Evolutionary conservation across 495 filamentous ascomycete species (phyloP).

Genomic region (Darksidea phi): DNA sequence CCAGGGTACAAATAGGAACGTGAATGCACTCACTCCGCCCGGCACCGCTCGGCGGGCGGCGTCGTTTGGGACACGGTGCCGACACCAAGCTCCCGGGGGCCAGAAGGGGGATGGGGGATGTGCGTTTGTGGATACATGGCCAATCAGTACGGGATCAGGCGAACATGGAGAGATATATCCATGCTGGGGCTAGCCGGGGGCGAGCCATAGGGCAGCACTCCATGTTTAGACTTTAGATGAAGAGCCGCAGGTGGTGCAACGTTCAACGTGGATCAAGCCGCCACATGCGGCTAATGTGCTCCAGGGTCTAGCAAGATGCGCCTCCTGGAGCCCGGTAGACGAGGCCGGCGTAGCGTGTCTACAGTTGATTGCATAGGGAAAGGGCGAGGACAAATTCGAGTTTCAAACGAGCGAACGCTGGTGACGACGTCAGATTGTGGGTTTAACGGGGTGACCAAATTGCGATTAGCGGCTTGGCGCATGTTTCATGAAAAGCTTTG

Average conservation of each 20-base stretch:
- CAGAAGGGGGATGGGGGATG: conserved; percentile 6
- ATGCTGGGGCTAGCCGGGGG: conserved; percentile 12
- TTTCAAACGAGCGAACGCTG: conserved; percentile 9
- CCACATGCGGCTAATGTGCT: neutral
- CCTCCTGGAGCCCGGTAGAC: neutral
- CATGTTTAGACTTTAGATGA: conserved; percentile 1
- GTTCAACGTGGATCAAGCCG: neutral
- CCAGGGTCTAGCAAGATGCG: neutral
- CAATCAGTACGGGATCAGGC: conserved; percentile 16
- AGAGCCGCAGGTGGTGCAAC: conserved; percentile 18
- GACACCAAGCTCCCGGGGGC: conserved; percentile 11
- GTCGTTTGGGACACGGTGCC: conserved; percentile 27
- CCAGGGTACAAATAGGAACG: conserved; percentile 22
- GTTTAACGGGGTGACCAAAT: neutral
- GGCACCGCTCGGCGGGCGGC: conserved; percentile 24
- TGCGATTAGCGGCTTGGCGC: conserved; percentile 7
- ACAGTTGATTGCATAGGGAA: conserved; percentile 8
- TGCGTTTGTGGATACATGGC: conserved; percentile 4
- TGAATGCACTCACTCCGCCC: neutral
- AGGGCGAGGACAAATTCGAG: neutral
- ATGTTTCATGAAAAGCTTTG: conserved; percentile 17
- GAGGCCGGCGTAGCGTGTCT: conserved; percentile 3
- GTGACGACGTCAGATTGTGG: conserved; percentile 20
- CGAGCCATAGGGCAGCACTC: conserved; percentile 12
- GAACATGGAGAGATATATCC: conserved; percentile 19